Evolutionary conservation across 2,329 filamentous ascomycete genomes (phyloP).

Genomic region (Davidsoniella eucalypti): DNA sequence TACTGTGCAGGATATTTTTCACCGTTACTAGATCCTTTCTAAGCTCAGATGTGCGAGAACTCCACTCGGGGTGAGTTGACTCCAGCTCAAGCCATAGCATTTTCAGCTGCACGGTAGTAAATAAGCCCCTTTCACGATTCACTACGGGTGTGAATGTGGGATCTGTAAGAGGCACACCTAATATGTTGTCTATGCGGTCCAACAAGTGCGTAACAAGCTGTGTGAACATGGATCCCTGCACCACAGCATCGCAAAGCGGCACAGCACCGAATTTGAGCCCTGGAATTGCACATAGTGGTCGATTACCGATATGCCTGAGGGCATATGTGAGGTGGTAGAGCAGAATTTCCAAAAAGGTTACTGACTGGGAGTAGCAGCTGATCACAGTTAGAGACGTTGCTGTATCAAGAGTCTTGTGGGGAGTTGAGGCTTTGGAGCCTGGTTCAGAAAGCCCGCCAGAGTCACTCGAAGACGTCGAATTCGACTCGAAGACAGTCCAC

Average conservation of each 20-base stretch:
- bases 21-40: not conserved
- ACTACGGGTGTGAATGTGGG: not conserved
- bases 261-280: slow-evolving; percentile 17
- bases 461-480: not conserved
- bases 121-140: not conserved
- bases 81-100: slow-evolving; percentile 9
- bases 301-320: slow-evolving; percentile 12
- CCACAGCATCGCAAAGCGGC: slow-evolving; percentile 15
- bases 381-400: slow-evolving; percentile 18
- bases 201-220: slow-evolving; percentile 18
- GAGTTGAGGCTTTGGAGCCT: not conserved
- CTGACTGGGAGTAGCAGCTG: slow-evolving; percentile 19
- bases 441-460: not conserved
- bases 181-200: slow-evolving; percentile 17
- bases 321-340: slow-evolving; percentile 14
- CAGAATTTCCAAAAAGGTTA: slow-evolving; percentile 17
- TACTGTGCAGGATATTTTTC: not conserved
- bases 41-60: slow-evolving; percentile 4
- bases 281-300: slow-evolving; percentile 12
- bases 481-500: not conserved
- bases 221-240: slow-evolving; percentile 18
- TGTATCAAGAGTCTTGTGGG: slow-evolving; percentile 14
- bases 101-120: slow-evolving; percentile 2
- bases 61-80: slow-evolving; percentile 4
- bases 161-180: slow-evolving; percentile 16